phyloP scores from a whole-genome alignment of 176 grass and related monocot species.

The Areca catechu region DNA sequence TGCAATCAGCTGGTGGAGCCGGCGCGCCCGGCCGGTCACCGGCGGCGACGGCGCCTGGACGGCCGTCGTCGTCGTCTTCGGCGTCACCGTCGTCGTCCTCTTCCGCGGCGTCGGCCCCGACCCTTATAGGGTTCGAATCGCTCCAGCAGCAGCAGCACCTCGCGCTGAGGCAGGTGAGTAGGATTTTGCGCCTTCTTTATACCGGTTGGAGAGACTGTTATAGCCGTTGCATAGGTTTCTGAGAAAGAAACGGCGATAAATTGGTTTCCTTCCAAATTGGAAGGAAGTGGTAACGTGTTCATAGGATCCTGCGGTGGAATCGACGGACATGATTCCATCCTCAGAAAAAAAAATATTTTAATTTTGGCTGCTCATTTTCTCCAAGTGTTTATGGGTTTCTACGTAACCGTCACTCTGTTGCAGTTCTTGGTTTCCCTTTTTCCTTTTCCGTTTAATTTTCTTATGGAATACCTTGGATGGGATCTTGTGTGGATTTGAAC shows the following conservation, averaged over 20 bases:
- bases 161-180: conserved; percentile 32
- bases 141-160: conserved; percentile 33
- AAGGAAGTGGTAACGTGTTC: conserved; percentile 15
- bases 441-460: too few species aligned
- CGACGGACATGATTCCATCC: too few species aligned
- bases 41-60: conserved; percentile 3
- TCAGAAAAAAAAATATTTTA: too few species aligned
- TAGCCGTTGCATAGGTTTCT: conserved; percentile 10
- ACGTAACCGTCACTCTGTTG: too few species aligned
- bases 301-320: too few species aligned
- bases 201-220: conserved; percentile 2
- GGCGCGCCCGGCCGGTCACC: conserved; percentile 9
- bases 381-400: too few species aligned
- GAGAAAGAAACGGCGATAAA: conserved; percentile 15
- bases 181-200: background rate
- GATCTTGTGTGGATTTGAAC: too few species aligned
- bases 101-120: conserved; percentile 25
- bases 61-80: conserved; percentile 12
- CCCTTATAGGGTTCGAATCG: conserved; percentile 34
- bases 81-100: conserved; percentile 25
- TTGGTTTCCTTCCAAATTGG: conserved; percentile 14
- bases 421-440: too few species aligned
- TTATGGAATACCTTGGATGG: too few species aligned
- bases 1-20: conserved; percentile 4
- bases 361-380: too few species aligned